Base-by-base conservation (phyloP, 1,284 basidiomycete species). In the Naganishia sp. region DNA sequence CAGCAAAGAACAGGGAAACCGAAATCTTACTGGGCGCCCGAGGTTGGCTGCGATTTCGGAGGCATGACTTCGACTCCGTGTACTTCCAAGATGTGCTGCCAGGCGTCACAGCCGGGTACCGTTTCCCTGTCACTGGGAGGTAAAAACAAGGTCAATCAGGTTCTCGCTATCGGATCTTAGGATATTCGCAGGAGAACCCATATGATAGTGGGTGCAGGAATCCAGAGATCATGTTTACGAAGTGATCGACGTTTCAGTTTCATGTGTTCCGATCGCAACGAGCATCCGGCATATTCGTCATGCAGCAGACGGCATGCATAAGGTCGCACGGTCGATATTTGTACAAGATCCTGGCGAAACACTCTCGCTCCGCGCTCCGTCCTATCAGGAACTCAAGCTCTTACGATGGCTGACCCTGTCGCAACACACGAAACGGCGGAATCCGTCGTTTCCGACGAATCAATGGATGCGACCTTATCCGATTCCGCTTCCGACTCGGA, bases 181-280 rank as follows among this genome's bases (percentile, higher is more conserved):
- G 36, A 39, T 13, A 39, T 10, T 39, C 13, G 36, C 36, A 39
- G 36, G 10, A 39, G 36, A 13, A 39, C 36, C 13, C 36, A 7
- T 13, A 39, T 28, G 36, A 2, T 10, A 39, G 21, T 39, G 36
- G 36, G 36, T 39, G 13, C 7, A 39, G 36, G 2, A 5, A 28
- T 39, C 31, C 53, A 55, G 36, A 45, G 16, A 21, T 11, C 16
- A 33, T 61, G 57, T 61, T 61, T 50, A 61, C 57, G 16, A 52
- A 25, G 57, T 61, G 57, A 61, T 61, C 57, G 57, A 48, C 57
- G 57, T 61, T 61, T 52, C 57, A 61, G 57, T 11, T 39, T 39
- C 36, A 39, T 3, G 10, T 39, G 36, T 39, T 36, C 28, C 52
- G 53, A n/a, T 55, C 53, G 36, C 10, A 33, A 10, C 16, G 3